These are phyloP conservation scores for Cyclotella kingstonii DNA, from an alignment of 108 stramenopile genomes.

Conservation along the genomic window DNA sequence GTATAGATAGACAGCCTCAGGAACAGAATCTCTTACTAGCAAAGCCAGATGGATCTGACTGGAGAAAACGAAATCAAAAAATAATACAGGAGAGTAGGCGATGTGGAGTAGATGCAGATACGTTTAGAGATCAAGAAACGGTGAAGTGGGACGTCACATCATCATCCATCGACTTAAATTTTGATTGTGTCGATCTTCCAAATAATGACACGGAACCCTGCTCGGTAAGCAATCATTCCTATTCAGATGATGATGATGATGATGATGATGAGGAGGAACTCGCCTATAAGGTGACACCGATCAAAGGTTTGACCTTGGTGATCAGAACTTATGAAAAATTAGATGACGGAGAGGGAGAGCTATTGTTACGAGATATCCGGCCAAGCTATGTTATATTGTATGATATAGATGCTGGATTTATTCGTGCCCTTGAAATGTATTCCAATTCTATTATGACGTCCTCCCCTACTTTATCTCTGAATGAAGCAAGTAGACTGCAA, in stretches of 20 bases:
- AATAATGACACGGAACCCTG: too few species aligned
- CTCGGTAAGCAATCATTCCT: too few species aligned
- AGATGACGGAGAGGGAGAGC: conserved; percentile 57
- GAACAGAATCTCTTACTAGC: conserved; percentile 22
- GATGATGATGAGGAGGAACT: conserved; percentile 47
- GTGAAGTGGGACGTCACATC: conserved; percentile 77
- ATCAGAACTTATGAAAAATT: conserved; percentile 61
- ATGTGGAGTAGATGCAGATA: conserved; percentile 52
- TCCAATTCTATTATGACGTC: conserved; percentile 39
- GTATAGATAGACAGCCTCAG: conserved; percentile 26
- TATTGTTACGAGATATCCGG: conserved; percentile 75
- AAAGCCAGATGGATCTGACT: conserved; percentile 47
- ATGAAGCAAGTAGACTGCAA: conserved; percentile 48
- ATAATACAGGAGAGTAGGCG: conserved; percentile 69
- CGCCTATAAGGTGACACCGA: conserved; percentile 34
- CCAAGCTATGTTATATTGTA: conserved; percentile 88
- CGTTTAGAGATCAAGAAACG: conserved; percentile 61
- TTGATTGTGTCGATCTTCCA: too few species aligned
- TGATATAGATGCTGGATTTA: conserved; percentile 85
- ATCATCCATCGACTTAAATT: conserved; percentile 40
- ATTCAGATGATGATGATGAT: conserved; percentile 18
- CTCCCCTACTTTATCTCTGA: conserved; percentile 9
- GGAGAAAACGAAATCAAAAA: conserved; percentile 58
- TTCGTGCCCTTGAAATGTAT: conserved; percentile 88
- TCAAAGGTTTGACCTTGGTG: conserved; percentile 51